Conservation (phyloP, 2,329 filamentous ascomycete genomes). For the Parastagonospora nodorum region DNA sequence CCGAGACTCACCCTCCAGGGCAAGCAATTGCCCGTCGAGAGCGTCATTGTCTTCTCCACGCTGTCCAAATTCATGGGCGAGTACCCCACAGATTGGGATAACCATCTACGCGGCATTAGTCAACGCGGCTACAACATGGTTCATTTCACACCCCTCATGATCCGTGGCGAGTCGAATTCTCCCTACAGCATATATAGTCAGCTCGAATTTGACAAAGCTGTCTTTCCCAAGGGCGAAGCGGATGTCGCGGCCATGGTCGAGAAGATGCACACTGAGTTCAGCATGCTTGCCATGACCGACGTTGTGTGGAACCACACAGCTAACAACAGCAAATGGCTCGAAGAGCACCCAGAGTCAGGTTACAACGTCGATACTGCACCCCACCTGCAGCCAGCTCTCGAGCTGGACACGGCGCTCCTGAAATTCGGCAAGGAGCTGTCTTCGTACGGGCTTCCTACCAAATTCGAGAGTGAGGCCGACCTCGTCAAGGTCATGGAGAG, state of each 20-base stretch:
- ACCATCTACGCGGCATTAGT: slow-evolving; percentile 84
- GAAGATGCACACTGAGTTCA: slow-evolving; percentile 83
- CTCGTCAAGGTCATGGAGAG: slow-evolving; percentile 81
- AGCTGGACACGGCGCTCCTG: slow-evolving; percentile 77
- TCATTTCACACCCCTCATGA: slow-evolving; percentile 93
- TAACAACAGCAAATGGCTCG: slow-evolving; percentile 91
- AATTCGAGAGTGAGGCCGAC: slow-evolving; percentile 72
- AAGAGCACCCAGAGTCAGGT: slow-evolving; percentile 91
- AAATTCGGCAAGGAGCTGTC: slow-evolving; percentile 66
- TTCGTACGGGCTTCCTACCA: slow-evolving; percentile 74
- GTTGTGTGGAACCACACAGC: slow-evolving; percentile 99
- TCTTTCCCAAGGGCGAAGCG: slow-evolving; percentile 83
- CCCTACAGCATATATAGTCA: slow-evolving; percentile 98
- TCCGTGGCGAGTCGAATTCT: slow-evolving; percentile 88
- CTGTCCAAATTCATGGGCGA: slow-evolving; percentile 98
- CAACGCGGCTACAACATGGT: slow-evolving; percentile 98
- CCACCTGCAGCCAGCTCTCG: slow-evolving; percentile 68
- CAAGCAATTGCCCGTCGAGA: slow-evolving; percentile 77
- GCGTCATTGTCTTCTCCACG: slow-evolving; percentile 88
- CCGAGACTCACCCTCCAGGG: slow-evolving; percentile 78
- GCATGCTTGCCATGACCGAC: slow-evolving; percentile 86
- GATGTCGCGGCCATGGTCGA: slow-evolving; percentile 78
- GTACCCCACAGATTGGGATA: slow-evolving; percentile 88
- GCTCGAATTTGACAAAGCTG: slow-evolving; percentile 77
- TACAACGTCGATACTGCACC: slow-evolving; percentile 94